phyloP scores from a whole-genome alignment of 371 early-diverging fungal species.

The Syncephalastrum contaminatum region DNA sequence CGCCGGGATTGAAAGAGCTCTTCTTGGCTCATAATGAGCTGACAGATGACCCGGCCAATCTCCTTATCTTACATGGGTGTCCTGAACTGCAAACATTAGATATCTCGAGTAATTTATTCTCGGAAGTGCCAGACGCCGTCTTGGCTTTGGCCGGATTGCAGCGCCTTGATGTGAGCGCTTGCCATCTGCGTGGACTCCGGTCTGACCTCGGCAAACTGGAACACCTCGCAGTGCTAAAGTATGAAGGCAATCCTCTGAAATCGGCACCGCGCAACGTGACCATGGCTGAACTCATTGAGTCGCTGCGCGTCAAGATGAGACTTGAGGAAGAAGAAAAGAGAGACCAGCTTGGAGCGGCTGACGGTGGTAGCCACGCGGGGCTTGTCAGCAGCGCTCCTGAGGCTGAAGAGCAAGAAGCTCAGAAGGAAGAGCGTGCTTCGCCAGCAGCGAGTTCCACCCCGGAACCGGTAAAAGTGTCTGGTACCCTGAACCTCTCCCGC shows the following conservation, averaged over 20 bases:
- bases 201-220: conserved; percentile 54
- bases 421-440: background rate
- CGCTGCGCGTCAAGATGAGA: conserved; percentile 30
- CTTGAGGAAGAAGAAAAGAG: conserved; percentile 6
- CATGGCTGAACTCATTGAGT: conserved; percentile 51
- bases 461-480: background rate
- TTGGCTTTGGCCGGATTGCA: conserved; percentile 39
- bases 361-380: background rate
- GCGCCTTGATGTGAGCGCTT: conserved; percentile 66
- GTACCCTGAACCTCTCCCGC: conserved; percentile 9
- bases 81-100: conserved; percentile 63
- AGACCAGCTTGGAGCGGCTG: background rate
- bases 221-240: conserved; percentile 46
- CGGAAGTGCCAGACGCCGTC: conserved; percentile 49
- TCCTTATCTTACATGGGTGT: conserved; percentile 18
- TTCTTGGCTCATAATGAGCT: conserved; percentile 52
- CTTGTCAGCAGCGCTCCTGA: conserved; percentile 3
- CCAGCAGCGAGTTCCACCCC: background rate
- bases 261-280: conserved; percentile 44
- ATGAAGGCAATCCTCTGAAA: conserved; percentile 61
- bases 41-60: conserved; percentile 10
- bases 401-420: background rate
- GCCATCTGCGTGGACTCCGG: conserved; percentile 53
- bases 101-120: conserved; percentile 60
- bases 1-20: conserved; percentile 57